Percentiles rank a stretch among this genome's conserved stretches.
Conservation (phyloP, 1,284 basidiomycete species). For the Sporisorium sorghi region DNA sequence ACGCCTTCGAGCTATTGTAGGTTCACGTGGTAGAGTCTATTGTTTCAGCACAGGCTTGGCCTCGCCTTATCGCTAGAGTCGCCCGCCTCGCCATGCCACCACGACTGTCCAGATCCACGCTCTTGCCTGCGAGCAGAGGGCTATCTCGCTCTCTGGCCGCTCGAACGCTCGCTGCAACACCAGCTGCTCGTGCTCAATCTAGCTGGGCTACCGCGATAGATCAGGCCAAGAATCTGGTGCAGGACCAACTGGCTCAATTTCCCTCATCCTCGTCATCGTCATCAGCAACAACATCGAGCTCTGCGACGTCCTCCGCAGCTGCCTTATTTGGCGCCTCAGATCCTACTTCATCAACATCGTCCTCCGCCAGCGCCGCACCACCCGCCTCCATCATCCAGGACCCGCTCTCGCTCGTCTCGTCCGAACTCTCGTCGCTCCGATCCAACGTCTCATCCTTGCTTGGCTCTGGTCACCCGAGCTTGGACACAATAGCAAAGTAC, state of each 20-base stretch:
- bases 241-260: conserved; percentile 39
- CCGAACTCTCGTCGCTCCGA: conserved; percentile 79
- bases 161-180: conserved; percentile 3
- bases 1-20: neutral
- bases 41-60: neutral
- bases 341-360: conserved; percentile 5
- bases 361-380: neutral
- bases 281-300: conserved; percentile 12
- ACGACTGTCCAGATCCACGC: conserved; percentile 21
- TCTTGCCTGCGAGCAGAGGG: conserved; percentile 10
- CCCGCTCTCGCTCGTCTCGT: conserved; percentile 59
- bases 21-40: neutral
- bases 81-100: conserved; percentile 30
- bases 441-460: conserved; percentile 82
- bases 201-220: conserved; percentile 47
- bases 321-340: conserved; percentile 40
- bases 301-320: conserved; percentile 27
- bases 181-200: conserved; percentile 31
- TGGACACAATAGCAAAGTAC: conserved; percentile 89
- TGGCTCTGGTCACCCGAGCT: conserved; percentile 86
- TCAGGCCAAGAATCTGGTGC: conserved; percentile 47
- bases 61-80: neutral
- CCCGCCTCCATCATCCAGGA: conserved; percentile 50
- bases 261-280: conserved; percentile 26
- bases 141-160: conserved; percentile 6